Evolutionary conservation across 2,329 filamentous ascomycete species (phyloP), one percentile per base, ranked within the genome.

Genomic region (Elsinoe australis): DNA sequence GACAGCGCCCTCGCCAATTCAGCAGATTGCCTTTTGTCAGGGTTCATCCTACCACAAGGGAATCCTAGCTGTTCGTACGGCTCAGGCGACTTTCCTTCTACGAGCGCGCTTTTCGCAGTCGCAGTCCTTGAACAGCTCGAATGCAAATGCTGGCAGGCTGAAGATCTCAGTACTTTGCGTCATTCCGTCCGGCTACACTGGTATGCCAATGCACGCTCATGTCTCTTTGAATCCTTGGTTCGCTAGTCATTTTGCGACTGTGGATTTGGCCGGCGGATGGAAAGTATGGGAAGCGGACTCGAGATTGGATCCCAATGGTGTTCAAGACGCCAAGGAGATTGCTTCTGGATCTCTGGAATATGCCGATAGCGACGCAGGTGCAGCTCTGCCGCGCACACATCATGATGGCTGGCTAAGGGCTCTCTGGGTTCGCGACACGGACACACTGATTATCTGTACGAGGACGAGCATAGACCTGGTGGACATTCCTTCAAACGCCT

Each of bases 231-330:
- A 81, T 53, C 76, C 82, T 0, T 76, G 66, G 61, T 76, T 71
- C 50, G 65, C 69, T 12, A 73, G 78, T 1, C 80, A 84, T 56
- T 65, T 88, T 46, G 80, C 73, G 12, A 68, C 87, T 19, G 69
- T 88, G 14, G 82, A 88, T 56, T 70, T 78, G 45, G 66, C 66
- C 26, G 83, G 83, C 1, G 70, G 68, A 50, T 89, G 84, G 85
- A 79, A 70, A 34, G 62, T 87, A 3, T 87, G 82, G 79, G 72
- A 83, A 52, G 44, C 65, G 83, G 18, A 61, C 8, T 59, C 62
- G 17, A 62, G 64, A 15, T 7, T 26, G 17, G 18, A 38, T 10
- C 32, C 22, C 3, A 35, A 45, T 33, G 35, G 33, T 10, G 17
- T 31, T 10, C 34, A 33, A 5, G 47, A 50, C 15, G 34, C 51